phyloP scores from a whole-genome alignment of 768 basidiomycete species.

The Tylopilus intermedius region DNA sequence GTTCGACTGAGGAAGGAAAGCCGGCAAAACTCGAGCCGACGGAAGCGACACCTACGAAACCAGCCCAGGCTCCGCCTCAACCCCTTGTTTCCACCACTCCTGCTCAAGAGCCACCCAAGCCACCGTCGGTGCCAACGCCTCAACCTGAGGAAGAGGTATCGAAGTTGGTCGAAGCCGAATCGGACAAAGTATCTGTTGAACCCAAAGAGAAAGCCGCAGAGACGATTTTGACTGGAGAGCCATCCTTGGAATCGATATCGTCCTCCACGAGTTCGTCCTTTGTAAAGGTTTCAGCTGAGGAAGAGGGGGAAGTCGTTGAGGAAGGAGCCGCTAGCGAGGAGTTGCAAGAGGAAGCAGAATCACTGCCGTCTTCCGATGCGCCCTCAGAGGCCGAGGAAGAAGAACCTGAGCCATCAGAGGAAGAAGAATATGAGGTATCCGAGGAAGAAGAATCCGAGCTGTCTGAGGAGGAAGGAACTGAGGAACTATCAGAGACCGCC shows the following conservation, averaged over 20 bases:
- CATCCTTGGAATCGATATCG: slow-evolving; percentile 34
- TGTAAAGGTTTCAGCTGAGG: slow-evolving; percentile 37
- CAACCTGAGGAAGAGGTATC: slow-evolving; percentile 1
- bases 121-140: neutral
- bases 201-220: slow-evolving; percentile 11
- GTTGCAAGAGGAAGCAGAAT: slow-evolving; percentile 29
- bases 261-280: slow-evolving; percentile 44
- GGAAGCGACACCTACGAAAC: slow-evolving; percentile 14
- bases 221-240: slow-evolving; percentile 4
- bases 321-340: slow-evolving; percentile 22
- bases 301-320: slow-evolving; percentile 21
- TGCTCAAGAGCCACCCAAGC: slow-evolving; percentile 8
- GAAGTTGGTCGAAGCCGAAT: neutral
- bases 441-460: slow-evolving; percentile 17
- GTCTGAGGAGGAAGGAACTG: neutral
- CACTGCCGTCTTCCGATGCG: neutral
- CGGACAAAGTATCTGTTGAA: neutral
- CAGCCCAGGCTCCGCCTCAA: neutral
- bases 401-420: neutral
- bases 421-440: slow-evolving; percentile 3
- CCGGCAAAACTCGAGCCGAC: slow-evolving; percentile 16
- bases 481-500: slow-evolving; percentile 1
- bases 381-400: slow-evolving; percentile 6
- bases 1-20: slow-evolving; percentile 30
- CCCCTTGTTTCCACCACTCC: slow-evolving; percentile 15